Percentiles rank a stretch among this genome's conserved stretches.
phyloP scores from a whole-genome alignment of 805 yeast species.

The Teunomyces lycoperdinae region DNA sequence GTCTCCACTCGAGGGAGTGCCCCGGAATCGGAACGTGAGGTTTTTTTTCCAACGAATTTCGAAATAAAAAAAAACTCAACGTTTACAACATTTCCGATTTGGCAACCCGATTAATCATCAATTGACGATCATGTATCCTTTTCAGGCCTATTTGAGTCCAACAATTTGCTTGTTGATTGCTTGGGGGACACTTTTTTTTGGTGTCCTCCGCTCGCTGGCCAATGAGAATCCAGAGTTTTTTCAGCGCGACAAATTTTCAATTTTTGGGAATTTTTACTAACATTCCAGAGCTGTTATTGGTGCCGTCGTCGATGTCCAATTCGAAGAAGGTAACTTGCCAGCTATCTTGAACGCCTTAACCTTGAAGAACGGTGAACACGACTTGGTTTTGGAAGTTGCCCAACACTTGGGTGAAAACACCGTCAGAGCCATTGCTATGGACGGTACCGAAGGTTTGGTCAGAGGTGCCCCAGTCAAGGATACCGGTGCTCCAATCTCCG shows the following conservation, averaged over 20 bases:
- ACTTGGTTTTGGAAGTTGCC: constrained; percentile 95
- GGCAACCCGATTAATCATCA: not conserved
- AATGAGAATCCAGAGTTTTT: constrained; percentile 2
- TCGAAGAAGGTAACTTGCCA: constrained; percentile 96
- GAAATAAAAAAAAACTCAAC: not conserved
- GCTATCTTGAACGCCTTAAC: constrained; percentile 96
- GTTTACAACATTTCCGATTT: not conserved
- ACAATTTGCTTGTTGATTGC: too few species aligned
- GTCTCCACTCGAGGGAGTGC: not conserved
- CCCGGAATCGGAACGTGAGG: not conserved
- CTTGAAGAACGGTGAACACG: constrained; percentile 71
- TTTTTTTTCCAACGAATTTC: not conserved
- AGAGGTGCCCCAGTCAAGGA: constrained; percentile 91
- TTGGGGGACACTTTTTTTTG: not conserved
- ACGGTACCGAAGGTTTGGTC: constrained; percentile 99
- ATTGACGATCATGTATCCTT: not conserved
- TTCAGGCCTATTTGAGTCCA: too few species aligned
- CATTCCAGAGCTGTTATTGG: constrained; percentile 85
- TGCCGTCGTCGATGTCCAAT: constrained; percentile 99
- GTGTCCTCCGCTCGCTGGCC: not conserved
- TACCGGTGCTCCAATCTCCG: constrained; percentile 98
- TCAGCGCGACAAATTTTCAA: constrained; percentile 1
- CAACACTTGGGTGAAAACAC: constrained; percentile 99
- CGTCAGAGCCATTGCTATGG: constrained; percentile 99
- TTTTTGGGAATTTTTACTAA: not conserved